Base-by-base conservation (phyloP, 768 basidiomycete species). In the Daedaleopsis sinensis region DNA sequence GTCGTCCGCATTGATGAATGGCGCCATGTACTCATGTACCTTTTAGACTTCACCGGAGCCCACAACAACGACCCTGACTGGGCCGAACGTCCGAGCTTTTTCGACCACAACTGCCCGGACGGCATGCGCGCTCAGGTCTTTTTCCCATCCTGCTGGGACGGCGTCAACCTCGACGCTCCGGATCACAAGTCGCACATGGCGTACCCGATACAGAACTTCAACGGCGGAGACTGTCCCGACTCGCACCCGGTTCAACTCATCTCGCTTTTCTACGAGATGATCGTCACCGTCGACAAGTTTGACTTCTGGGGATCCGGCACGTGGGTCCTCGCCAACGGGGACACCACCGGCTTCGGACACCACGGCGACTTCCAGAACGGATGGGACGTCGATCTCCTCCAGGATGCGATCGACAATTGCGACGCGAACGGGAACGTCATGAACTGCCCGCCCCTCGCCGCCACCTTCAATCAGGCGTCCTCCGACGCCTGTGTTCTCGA, bases 141-240 rank as follows among this genome's bases (percentile, higher is more conserved):
- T 60, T 73, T 77, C 69, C 72, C 70, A 16, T 61, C 64, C 32
- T 78, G 74, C 71, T 78, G 78, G 78, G 73, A 79, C 58, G 78
- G 78, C 39, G 58, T 67, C 49, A 73, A 79, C 66, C 64, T 77
- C 38, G 75, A 79, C 64, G 72, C 72, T 15, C 13, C 71, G 0
- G 74, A 79, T 63, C 77, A 78, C 68, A 73, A 73, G 65, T 71
- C 71, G 9, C 78, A 79, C 68, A 71, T 78, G 67, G 72, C 77
- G 1, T 79, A 73, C 67, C 68, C 68, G 27, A 61, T 68, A 38
- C 63, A 66, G 55, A 65, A 63, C 53, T 67, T 61, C 65, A 65
- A 70, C 65, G 36, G 57, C 37, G 68, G 68, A 19, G 53, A 58
- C 59, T 70, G 68, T 59, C 68, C 70, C 39, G 50, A 49, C 21